Conservation (phyloP, 106 monocot species). For the Alisma plantagoaquatica region DNA sequence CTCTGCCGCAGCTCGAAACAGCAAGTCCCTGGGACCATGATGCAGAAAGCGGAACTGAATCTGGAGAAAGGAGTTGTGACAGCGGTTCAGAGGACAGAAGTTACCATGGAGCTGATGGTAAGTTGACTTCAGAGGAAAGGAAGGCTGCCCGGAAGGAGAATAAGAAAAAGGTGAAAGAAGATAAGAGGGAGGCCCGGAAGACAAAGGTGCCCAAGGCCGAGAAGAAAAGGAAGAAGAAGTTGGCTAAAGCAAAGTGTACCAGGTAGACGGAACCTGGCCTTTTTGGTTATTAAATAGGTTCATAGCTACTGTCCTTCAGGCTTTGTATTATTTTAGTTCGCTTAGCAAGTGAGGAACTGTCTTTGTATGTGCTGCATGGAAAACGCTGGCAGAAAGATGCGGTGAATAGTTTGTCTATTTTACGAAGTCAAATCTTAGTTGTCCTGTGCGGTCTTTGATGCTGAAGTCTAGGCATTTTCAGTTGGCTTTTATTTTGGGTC, state of each 20-base stretch:
- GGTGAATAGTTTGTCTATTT: no score
- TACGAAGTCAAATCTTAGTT: no score
- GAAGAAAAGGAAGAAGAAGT: conserved; percentile 76
- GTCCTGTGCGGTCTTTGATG: no score
- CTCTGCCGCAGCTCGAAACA: neutral
- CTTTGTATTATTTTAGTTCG: no score
- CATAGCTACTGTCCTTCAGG: no score
- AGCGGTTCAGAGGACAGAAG: conserved; percentile 30
- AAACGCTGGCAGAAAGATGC: no score
- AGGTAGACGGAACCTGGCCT: no score
- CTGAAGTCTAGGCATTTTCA: no score
- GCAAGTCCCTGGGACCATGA: conserved; percentile 2
- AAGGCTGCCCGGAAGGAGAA: conserved; percentile 77
- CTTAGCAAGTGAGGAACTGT: no score
- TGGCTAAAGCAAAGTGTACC: conserved; percentile 85
- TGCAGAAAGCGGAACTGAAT: conserved; percentile 4
- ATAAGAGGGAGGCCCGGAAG: conserved; percentile 85
- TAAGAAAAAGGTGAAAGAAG: conserved; percentile 95
- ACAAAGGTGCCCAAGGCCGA: conserved; percentile 65
- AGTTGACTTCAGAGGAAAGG: conserved; percentile 35
- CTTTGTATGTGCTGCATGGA: no score
- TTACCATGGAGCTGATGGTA: conserved; percentile 12
- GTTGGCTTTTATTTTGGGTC: no score
- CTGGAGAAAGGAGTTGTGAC: conserved; percentile 27
- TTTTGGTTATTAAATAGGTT: no score